Evolutionary conservation across 2,329 filamentous ascomycete genomes (phyloP), one percentile per base, ranked within the genome.

Genomic region (Eutypa lata): DNA sequence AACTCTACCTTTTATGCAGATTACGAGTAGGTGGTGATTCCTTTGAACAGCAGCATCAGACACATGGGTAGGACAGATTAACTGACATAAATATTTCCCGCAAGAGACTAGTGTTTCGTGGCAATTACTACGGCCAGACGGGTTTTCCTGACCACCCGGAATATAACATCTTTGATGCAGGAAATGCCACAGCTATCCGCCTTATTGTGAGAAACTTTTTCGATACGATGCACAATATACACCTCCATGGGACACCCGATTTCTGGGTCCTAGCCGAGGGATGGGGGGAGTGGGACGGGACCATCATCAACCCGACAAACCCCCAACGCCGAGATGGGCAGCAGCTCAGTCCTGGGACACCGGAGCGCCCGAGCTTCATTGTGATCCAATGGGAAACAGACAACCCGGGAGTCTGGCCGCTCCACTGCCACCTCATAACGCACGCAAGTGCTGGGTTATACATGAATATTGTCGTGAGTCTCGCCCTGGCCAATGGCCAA

Each of bases 281-380:
- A 13, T 10, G 16, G 11, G 49, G 51, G 33, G 40, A 43, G n/a
- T 64, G 63, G 49, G 62, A 67, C 56, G 55, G 57, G 10, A 48
- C 63, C 28, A 58, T 60, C 28, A 58, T 65, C 8, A 59, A 59
- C 49, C 61, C 52, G 37, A 46, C n/a, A n/a, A n/a, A n/a, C n/a
- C n/a, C n/a, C n/a, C n/a, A n/a, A n/a, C n/a, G n/a, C n/a, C n/a
- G n/a, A n/a, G n/a, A n/a, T n/a, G n/a, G n/a, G n/a, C n/a, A n/a
- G n/a, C n/a, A n/a, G n/a, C n/a, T n/a, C n/a, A n/a, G n/a, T n/a
- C n/a, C n/a, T n/a, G n/a, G n/a, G n/a, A n/a, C n/a, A n/a, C n/a
- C n/a, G n/a, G n/a, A n/a, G 47, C 74, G 74, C 53, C 71, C 72
- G 14, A 63, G 64, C 22, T 70, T 67, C 53, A 48, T 71, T 16